A percentile compares a stretch with the other conserved stretches of the same genome.
Conservation (phyloP, 176 grass and related monocot species). For the Carex myosuroides region DNA sequence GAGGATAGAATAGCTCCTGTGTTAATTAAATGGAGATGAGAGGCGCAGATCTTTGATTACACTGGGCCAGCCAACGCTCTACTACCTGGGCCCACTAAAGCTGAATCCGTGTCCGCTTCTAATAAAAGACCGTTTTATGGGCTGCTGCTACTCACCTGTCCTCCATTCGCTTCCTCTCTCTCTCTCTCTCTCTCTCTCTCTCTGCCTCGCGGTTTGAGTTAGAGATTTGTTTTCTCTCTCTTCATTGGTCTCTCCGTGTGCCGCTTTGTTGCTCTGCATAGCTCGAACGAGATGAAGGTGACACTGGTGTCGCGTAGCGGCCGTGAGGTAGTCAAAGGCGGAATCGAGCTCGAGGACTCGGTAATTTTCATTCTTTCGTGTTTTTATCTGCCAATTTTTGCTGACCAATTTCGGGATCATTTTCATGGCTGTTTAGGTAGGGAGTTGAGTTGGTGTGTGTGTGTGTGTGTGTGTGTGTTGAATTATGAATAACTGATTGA, state of each 20-base stretch:
- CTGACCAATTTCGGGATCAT: neutral
- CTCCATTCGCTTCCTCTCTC: neutral
- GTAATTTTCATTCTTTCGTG: neutral
- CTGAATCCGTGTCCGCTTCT: conserved; percentile 4
- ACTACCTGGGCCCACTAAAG: neutral
- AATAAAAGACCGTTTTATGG: conserved; percentile 10
- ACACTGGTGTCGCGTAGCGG: conserved; percentile 60
- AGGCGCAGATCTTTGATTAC: neutral
- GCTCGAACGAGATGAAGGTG: conserved; percentile 54
- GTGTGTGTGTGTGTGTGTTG: neutral
- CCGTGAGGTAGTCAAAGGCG: conserved; percentile 76
- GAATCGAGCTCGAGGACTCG: conserved; percentile 63
- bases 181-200: neutral
- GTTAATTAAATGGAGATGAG: neutral
- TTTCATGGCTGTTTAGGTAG: neutral
- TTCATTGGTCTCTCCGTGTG: neutral
- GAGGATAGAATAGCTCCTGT: neutral
- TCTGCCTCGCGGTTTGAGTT: neutral
- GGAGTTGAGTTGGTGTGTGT: neutral
- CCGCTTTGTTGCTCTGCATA: neutral
- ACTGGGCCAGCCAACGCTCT: conserved; percentile 18
- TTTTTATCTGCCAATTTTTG: neutral
- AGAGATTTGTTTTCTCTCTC: conserved; percentile 17
- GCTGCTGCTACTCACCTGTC: neutral
- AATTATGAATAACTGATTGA: conserved; percentile 17